A percentile compares a stretch with the other conserved stretches of the same genome.
phyloP scores from a whole-genome alignment of 2,329 filamentous ascomycete genomes.

The Penicillium sp. region DNA sequence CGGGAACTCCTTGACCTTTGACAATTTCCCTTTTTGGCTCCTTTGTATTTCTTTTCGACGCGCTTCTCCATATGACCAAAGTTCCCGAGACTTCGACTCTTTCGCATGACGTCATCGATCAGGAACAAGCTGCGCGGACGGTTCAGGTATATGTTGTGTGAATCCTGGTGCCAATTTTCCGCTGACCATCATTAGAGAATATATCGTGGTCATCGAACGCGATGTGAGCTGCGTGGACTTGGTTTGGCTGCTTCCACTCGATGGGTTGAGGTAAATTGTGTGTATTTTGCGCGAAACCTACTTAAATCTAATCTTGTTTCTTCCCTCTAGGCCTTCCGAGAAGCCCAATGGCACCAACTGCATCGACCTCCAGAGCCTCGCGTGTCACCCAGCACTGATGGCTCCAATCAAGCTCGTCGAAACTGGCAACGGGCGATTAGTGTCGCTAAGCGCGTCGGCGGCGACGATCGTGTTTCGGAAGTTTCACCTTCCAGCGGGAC shows the following conservation, averaged over 20 bases:
- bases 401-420: constrained; percentile 51
- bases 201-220: constrained; percentile 72
- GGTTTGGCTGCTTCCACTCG: constrained; percentile 66
- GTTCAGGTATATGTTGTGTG: constrained; percentile 19
- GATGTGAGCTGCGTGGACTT: constrained; percentile 67
- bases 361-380: constrained; percentile 36
- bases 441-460: constrained; percentile 69
- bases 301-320: background rate
- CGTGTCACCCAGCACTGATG: constrained; percentile 8
- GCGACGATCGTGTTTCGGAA: constrained; percentile 43
- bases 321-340: constrained; percentile 47
- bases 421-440: constrained; percentile 74
- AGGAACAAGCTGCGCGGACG: constrained; percentile 15
- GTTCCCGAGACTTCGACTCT: background rate
- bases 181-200: constrained; percentile 54
- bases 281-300: too few relatives aligned
- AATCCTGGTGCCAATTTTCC: background rate
- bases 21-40: too few relatives aligned
- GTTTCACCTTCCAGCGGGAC: constrained; percentile 28
- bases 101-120: constrained; percentile 19
- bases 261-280: constrained; percentile 61
- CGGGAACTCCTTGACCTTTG: background rate
- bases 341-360: constrained; percentile 55
- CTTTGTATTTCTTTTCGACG: background rate
- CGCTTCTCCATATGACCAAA: constrained; percentile 1